phyloP scores from a whole-genome alignment of 331 rosid genomes.

The Telfairia occidentalis region DNA sequence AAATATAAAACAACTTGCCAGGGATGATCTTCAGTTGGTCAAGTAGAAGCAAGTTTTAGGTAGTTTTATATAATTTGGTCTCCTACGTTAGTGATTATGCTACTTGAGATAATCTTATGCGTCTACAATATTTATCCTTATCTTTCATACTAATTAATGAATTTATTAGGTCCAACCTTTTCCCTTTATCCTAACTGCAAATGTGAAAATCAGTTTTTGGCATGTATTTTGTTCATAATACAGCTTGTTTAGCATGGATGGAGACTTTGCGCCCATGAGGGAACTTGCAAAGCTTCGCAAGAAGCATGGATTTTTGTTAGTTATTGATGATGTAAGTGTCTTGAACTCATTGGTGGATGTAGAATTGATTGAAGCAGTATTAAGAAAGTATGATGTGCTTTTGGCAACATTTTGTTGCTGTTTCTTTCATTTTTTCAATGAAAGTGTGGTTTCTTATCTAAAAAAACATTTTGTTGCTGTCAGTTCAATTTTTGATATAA shows the following conservation, averaged over 20 bases:
- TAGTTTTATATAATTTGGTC: constrained; percentile 1
- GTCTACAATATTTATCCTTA: not conserved
- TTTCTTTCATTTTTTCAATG: no score
- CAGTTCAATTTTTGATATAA: not conserved
- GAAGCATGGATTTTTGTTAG: constrained; percentile 66
- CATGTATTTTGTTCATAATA: constrained; percentile 16
- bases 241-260: constrained; percentile 99
- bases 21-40: not conserved
- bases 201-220: not conserved
- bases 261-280: constrained; percentile 78
- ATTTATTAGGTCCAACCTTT: not conserved
- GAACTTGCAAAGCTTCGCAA: constrained; percentile 70
- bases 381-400: not conserved
- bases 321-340: constrained; percentile 76
- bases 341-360: constrained; percentile 1
- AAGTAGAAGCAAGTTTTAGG: not conserved
- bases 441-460: no score
- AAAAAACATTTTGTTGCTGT: constrained; percentile 2
- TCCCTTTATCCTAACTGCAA: not conserved
- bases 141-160: not conserved
- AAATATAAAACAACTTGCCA: not conserved
- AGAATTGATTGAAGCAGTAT: not conserved
- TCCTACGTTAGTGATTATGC: not conserved
- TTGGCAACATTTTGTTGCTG: constrained; percentile 4
- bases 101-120: not conserved